phyloP scores from a whole-genome alignment of 768 basidiomycete genomes.

The Lactarius indigo region DNA sequence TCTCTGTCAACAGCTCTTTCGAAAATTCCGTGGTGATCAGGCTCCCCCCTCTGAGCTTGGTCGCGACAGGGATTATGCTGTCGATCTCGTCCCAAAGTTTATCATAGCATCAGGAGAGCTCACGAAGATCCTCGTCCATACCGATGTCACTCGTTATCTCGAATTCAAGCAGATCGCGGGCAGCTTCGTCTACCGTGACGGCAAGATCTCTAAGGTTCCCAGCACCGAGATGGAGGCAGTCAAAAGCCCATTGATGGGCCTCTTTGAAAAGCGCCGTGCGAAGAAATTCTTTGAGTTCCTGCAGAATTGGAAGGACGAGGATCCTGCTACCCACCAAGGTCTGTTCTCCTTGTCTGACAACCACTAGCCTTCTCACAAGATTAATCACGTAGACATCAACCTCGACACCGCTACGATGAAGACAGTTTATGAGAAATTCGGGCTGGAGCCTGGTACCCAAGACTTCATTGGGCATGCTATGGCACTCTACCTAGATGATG shows the following conservation, averaged over 20 bases:
- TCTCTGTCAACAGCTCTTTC: constrained; percentile 66
- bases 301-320: constrained; percentile 92
- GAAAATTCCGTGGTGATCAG: constrained; percentile 85
- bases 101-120: constrained; percentile 98
- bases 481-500: constrained; percentile 97
- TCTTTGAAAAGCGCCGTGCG: constrained; percentile 96
- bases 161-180: constrained; percentile 99
- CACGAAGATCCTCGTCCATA: constrained; percentile 97
- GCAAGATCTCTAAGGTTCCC: constrained; percentile 95
- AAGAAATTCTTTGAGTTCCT: constrained; percentile 99
- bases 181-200: constrained; percentile 96
- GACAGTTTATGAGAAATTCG: constrained; percentile 94
- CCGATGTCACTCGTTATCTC: constrained; percentile 96
- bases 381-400: constrained; percentile 59
- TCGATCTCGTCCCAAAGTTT: constrained; percentile 98
- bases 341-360: constrained; percentile 21
- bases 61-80: constrained; percentile 95
- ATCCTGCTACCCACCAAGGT: constrained; percentile 97
- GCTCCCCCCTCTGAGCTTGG: constrained; percentile 80
- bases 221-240: constrained; percentile 98
- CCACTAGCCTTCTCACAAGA: neutral
- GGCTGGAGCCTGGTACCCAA: constrained; percentile 93
- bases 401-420: constrained; percentile 92
- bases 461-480: constrained; percentile 99
- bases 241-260: constrained; percentile 93